These are phyloP conservation scores for Solanum chmielewskii DNA, from an alignment of 257 asterid species.

Conservation along the genomic window DNA sequence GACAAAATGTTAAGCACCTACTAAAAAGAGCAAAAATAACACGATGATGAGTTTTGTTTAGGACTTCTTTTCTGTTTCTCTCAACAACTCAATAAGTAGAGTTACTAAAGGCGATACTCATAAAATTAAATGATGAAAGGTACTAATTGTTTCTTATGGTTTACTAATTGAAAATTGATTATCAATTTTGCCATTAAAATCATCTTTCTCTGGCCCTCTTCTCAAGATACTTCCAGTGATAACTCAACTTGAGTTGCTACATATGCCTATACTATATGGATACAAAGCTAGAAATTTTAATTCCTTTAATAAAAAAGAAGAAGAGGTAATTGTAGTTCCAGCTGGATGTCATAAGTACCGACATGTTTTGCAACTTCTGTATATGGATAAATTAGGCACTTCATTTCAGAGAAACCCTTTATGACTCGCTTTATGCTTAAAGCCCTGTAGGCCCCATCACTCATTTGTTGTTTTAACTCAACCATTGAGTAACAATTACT, in stretches of 20 bases:
- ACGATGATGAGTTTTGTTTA: neutral
- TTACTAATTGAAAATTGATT: neutral
- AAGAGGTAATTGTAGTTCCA: neutral
- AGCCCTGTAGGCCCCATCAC: neutral
- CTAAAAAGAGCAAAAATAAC: neutral
- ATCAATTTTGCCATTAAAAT: neutral
- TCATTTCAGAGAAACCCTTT: neutral
- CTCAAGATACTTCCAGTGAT: neutral
- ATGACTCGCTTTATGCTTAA: neutral
- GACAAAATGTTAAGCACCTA: neutral
- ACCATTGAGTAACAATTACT: neutral
- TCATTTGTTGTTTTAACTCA: neutral
- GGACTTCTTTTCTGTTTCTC: neutral
- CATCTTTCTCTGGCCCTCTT: neutral
- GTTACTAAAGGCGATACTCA: neutral
- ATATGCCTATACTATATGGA: neutral
- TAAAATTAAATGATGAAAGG: neutral
- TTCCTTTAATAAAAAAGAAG: neutral
- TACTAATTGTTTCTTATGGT: neutral
- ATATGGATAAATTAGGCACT: neutral
- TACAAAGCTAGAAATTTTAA: neutral
- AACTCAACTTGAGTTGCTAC: neutral
- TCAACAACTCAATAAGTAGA: neutral
- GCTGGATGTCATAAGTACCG: neutral
- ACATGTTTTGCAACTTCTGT: neutral